Evolutionary conservation across 225 moss, liverwort and hornwort species (phyloP), one percentile per base, ranked within the genome.

Genomic region (Sphagnum contortum): DNA sequence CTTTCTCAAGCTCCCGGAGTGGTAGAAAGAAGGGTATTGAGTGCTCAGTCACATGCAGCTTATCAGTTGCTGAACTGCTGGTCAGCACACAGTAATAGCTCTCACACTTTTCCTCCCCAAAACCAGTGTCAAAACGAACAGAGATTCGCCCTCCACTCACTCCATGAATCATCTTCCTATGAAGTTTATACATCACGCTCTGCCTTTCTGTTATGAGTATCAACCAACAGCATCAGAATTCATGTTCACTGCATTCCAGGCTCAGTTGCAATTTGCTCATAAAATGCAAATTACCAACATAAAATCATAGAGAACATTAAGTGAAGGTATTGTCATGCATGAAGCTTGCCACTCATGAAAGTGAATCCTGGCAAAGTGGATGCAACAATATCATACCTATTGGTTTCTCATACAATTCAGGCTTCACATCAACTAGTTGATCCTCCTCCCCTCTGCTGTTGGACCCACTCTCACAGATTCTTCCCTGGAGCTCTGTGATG

Each of bases 21-120:
- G 89, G 88, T 12, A 91, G 78, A 66, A 89, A 91, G 72, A 89
- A 91, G 49, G 91, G 91, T 44, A 89, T 82, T 45, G 91, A 79
- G 55, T 91, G 88, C 66, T 84, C 84, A 63, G 68, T 70, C 49
- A 91, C 81, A 60, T 81, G 74, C 61, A 91, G 62, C 60, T 81
- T 87, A 50, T 87, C 86, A 13, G 77, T 11, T 5, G 85, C 63
- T 11, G 81, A 75, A 75, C 71, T 84, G 77, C 80, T 78, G 58
- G 82, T 76, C 58, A 91, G 70, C 47, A 87, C 87, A 80, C 89
- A 89, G 48, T 78, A 89, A 70, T 87, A 91, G 71, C 91, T 91
- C 71, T 91, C 91, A 70, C 75, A 80, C 58, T 74, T 78, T 69
- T 75, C 69, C 54, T 84, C 87, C 69, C 59, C 71, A 57, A 76